Base-by-base conservation (phyloP, 2,329 filamentous ascomycete genomes). In the Fusarium domesticum region DNA sequence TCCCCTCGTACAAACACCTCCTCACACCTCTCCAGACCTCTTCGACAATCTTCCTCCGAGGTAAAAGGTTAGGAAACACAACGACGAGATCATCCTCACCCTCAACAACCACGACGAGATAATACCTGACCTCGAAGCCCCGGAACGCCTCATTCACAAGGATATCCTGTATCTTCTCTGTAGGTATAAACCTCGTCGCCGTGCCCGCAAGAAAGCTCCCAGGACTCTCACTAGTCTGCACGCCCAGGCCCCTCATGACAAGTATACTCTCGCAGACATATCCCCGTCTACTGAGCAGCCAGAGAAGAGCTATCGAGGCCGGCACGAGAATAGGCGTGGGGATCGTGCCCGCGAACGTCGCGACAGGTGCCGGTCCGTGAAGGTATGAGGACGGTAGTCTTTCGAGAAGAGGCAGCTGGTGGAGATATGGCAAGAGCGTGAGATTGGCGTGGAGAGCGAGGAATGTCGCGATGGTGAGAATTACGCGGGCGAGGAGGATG, bases 101-200 rank as follows among this genome's bases (percentile, higher is more conserved):
- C 57, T 95, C 87, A 15, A 97, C 89, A 41, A 97, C 85, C 20
- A 97, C 87, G 5, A 89, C 82, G 7, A 98, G 72, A 62, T 96
- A 96, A 62, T 92, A 95, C 32, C 85, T 74, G 28, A 97, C 90
- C 69, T 91, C 89, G 61, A 96, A 95, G 1, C 91, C 91, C 45
- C 81, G 82, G 68, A 97, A 97, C 4, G 91, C 93, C 72, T 98
- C 93, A 64, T 96, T 90, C 39, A 98, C 87, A 42, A 96, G 81
- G 44, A 98, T 85, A 64, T 98, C 93, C 63, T 88, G 88, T 45
- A 98, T 95, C 68, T 89, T 84, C 35, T 86, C 87, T 0, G 92
- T 96, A 1, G 93, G 92, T 47, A 98, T 97, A 66, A 84, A 78
- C 43, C 78, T 68, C 59, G 77, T 77, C 42, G 70, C 66, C 35